These are phyloP conservation scores for Corrigiola litoralis DNA, from an alignment of 179 eudicot genomes.

Conservation along the genomic window DNA sequence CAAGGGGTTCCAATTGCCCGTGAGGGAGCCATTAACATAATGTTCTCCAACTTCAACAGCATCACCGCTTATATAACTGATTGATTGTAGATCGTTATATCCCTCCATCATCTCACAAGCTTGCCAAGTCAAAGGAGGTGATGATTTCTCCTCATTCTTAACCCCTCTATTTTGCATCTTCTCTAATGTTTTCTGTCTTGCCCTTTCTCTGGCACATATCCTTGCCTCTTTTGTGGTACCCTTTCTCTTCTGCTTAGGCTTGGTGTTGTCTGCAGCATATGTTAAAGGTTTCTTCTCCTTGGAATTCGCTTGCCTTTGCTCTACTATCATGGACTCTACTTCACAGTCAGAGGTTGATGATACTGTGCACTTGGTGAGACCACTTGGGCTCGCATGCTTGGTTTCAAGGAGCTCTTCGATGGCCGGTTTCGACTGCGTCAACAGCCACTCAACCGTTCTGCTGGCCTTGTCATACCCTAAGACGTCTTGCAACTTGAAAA, in stretches of 20 bases:
- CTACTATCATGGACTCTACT: constrained; percentile 10
- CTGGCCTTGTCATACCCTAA: constrained; percentile 41
- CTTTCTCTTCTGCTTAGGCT: constrained; percentile 14
- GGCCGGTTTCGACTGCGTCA: constrained; percentile 19
- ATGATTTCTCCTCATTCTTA: background rate
- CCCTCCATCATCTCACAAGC: background rate
- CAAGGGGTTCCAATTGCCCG: constrained; percentile 6
- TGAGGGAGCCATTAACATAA: background rate
- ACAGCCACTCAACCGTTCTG: constrained; percentile 34
- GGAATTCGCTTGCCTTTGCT: background rate
- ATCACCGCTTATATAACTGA: background rate
- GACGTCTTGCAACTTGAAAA: constrained; percentile 33
- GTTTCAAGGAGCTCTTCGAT: constrained; percentile 21
- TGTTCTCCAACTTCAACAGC: background rate
- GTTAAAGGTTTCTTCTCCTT: constrained; percentile 16
- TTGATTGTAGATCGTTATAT: background rate
- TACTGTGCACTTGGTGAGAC: constrained; percentile 13
- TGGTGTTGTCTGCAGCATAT: background rate
- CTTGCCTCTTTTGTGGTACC: constrained; percentile 36
- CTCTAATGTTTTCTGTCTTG: constrained; percentile 37
- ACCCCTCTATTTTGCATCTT: constrained; percentile 10
- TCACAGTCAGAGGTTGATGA: constrained; percentile 27
- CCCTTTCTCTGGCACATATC: constrained; percentile 40
- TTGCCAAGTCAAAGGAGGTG: background rate
- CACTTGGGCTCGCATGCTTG: constrained; percentile 9